Base-by-base conservation (phyloP, 306 rosid genomes). In the Lathyrus aphaca region DNA sequence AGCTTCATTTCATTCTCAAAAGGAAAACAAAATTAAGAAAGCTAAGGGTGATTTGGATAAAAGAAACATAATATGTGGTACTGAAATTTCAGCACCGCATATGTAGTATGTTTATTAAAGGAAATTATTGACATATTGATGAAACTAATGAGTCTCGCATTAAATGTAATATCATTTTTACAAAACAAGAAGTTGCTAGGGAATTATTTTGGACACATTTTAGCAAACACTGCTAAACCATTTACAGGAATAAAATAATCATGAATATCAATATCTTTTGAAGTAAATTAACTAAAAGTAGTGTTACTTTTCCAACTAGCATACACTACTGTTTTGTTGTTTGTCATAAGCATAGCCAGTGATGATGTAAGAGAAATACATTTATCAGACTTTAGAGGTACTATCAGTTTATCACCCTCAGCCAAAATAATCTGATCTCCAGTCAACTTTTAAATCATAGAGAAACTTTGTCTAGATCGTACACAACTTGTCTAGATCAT, bases 21-120 rank as follows among this genome's bases (percentile, higher is more conserved):
- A 69, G 49, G 51, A 25, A 71, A 64, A 21, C 62, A 73, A 58
- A 58, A 71, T 38, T 37, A 67, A 54, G 71, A 74, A 68, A 61
- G 15, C 49, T 17, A 51, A 51, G 23, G 19, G 25, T 12, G 12
- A 32, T 54, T 21, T 68, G 18, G 10, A 55, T 40, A n/a, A 30
- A 59, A 60, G 19, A 46, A 57, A 5, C 6, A 10, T 46, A 64
- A 45, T 23, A 57, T 71, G 64, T 35, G 49, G 59, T 30, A 51
- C 44, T 53, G 66, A 77, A 69, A 76, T 40, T 62, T 76, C 66
- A 51, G 32, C 65, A 50, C 42, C 37, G 7, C 48, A 25, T 8
- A 29, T 15, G 57, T 15, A 12, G 12, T 35, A 30, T 5, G 29
- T 12, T 16, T 40, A 5, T 43, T 29, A 57, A 57, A 42, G 66